A percentile compares a stretch with the other conserved stretches of the same genome.
phyloP scores from a whole-genome alignment of 1,284 basidiomycete species.

The Peniophora sp. region DNA sequence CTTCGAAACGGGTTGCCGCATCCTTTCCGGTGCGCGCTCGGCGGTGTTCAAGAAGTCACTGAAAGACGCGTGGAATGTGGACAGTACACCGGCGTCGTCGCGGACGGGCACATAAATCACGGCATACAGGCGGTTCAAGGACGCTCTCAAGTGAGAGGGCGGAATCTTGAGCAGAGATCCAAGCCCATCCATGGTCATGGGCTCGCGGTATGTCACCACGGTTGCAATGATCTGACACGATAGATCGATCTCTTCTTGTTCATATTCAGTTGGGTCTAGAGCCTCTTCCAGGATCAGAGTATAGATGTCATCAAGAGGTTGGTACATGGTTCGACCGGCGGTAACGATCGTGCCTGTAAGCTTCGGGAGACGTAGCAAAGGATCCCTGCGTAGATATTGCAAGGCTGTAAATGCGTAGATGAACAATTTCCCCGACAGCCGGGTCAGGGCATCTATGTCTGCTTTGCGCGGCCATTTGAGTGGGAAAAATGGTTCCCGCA shows the following conservation, averaged over 20 bases:
- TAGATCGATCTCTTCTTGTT: background rate
- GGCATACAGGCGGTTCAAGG: background rate
- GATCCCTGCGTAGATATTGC: background rate
- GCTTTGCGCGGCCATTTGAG: background rate
- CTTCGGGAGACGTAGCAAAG: background rate
- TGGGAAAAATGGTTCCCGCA: background rate
- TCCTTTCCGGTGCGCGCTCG: background rate
- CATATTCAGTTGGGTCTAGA: background rate
- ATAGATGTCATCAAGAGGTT: conserved; percentile 1
- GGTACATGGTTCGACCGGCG: background rate
- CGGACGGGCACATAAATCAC: background rate
- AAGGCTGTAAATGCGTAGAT: conserved; percentile 1
- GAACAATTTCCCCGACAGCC: background rate
- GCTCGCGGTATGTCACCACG: background rate
- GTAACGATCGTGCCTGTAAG: background rate
- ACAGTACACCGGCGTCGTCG: background rate
- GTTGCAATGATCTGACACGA: background rate
- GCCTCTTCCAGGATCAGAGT: background rate
- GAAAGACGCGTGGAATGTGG: background rate
- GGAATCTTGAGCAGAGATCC: background rate
- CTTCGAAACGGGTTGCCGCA: background rate
- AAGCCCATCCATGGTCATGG: background rate
- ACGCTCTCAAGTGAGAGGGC: background rate
- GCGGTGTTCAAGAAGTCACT: background rate
- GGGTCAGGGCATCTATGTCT: background rate